These are phyloP conservation scores for Phytophthora lateralis DNA, from an alignment of 352 stramenopile genomes.

Conservation along the genomic window DNA sequence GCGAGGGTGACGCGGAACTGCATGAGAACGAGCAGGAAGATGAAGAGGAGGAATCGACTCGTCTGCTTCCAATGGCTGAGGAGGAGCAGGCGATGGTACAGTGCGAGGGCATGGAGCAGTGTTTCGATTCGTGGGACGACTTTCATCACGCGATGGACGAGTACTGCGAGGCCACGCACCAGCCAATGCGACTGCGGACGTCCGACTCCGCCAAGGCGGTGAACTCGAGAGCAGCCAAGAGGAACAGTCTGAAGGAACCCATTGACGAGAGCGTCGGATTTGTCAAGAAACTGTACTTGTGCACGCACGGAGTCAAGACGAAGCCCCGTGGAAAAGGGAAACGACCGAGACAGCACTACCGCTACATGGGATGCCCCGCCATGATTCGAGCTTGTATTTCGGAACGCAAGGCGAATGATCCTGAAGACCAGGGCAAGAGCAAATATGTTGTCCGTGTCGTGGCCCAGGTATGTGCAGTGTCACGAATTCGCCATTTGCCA, in stretches of 20 bases:
- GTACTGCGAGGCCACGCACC: conserved; percentile 74
- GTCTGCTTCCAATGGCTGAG: conserved; percentile 57
- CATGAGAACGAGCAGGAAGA: conserved; percentile 60
- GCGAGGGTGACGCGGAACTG: conserved; percentile 61
- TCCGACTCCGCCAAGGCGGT: conserved; percentile 84
- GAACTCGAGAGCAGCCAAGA: conserved; percentile 78
- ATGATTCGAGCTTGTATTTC: conserved; percentile 88
- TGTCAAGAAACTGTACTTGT: conserved; percentile 87
- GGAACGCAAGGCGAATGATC: conserved; percentile 60
- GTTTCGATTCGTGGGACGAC: conserved; percentile 84
- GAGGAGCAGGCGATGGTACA: conserved; percentile 71
- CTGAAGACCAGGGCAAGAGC: conserved; percentile 57
- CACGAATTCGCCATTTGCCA: neutral
- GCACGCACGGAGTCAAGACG: conserved; percentile 84
- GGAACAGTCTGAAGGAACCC: conserved; percentile 84
- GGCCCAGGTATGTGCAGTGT: conserved; percentile 49
- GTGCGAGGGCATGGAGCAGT: conserved; percentile 72
- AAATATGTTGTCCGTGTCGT: conserved; percentile 88
- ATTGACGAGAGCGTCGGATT: conserved; percentile 87
- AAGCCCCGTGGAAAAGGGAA: conserved; percentile 86
- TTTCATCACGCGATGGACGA: conserved; percentile 84
- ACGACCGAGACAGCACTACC: conserved; percentile 77
- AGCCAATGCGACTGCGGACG: conserved; percentile 82
- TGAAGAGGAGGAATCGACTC: conserved; percentile 55
- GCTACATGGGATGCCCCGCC: conserved; percentile 82